Evolutionary conservation across 352 stramenopile genomes (phyloP), one percentile per base, ranked within the genome.

Genomic region (Pythium pyrilobum): DNA sequence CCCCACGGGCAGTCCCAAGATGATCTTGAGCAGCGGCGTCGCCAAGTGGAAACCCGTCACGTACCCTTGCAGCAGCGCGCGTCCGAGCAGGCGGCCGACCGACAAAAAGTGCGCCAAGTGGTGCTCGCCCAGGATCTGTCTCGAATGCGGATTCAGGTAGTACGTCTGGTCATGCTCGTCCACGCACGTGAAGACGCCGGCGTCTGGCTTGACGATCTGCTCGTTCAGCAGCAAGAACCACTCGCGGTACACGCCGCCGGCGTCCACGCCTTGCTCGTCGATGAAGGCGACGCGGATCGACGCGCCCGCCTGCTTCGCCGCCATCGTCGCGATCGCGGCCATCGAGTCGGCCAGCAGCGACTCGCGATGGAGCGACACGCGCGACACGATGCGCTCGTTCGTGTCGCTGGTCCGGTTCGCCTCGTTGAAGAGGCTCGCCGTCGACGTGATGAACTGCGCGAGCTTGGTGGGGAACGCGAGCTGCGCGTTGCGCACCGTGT

Each of bases 21-120:
- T 87, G 51, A 98, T 87, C 71, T 99, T 99, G 67, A 99, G 97
- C 43, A 99, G 69, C 43, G 96, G 90, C 11, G 92, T 71, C 9
- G 95, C 85, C 37, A 99, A 81, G 59, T 98, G 96, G 33, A 96
- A 93, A 28, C 82, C 73, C 21, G 97, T 89, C 13, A 98, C 73
- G 36, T 97, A 87, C 40, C 91, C 81, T 74, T 98, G 95, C 8
- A 90, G 56, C 24, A 89, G 39, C 2, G 69, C 74, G 2, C 78
- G 71, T 0, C 80, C 77, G 42, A 93, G 58, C 5, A 90, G 54
- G 15, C 79, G 67, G 2, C 78, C 79, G 8, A 69, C 72, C 4
- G 71, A 64, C 36, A 77, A 80, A 36, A 77, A 89, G 50, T 79
- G 77, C 8, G 59, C 50, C 23, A 91, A 53, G 39, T 93, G 79